phyloP scores from a whole-genome alignment of 352 stramenopile genomes.

The Globisporangium emineosum region DNA sequence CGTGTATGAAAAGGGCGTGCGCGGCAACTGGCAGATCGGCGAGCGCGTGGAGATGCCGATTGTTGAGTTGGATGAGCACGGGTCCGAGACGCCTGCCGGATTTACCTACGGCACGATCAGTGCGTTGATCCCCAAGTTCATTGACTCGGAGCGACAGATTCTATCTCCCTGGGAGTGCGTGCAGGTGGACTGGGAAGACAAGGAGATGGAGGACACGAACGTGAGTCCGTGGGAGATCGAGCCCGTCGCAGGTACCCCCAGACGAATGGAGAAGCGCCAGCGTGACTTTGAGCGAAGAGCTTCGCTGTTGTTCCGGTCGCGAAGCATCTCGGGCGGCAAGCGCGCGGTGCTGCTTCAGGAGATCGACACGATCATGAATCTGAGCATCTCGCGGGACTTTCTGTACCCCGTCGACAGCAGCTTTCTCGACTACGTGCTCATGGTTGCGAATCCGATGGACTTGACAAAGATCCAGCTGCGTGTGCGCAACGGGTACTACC shows the following conservation, averaged over 20 bases:
- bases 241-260: conserved; percentile 26
- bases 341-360: conserved; percentile 48
- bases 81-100: conserved; percentile 52
- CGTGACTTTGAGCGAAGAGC: conserved; percentile 34
- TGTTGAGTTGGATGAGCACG: conserved; percentile 60
- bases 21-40: conserved; percentile 57
- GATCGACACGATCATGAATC: conserved; percentile 55
- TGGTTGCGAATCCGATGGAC: conserved; percentile 83
- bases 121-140: conserved; percentile 33
- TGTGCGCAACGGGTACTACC: conserved; percentile 68
- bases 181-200: conserved; percentile 65
- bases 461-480: conserved; percentile 75
- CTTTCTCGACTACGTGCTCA: conserved; percentile 81
- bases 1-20: conserved; percentile 75
- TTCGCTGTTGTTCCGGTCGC: conserved; percentile 43
- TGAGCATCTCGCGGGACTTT: conserved; percentile 78
- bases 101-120: conserved; percentile 64
- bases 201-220: conserved; percentile 57
- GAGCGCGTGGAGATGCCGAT: conserved; percentile 77
- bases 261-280: conserved; percentile 40
- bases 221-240: conserved; percentile 85
- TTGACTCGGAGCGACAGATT: conserved; percentile 14
- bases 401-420: conserved; percentile 69
- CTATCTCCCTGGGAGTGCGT: conserved; percentile 79
- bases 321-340: conserved; percentile 47